A percentile compares a stretch with the other conserved stretches of the same genome.
Conservation (phyloP, 2,329 filamentous ascomycete genomes). For the Alternaria dauci region DNA sequence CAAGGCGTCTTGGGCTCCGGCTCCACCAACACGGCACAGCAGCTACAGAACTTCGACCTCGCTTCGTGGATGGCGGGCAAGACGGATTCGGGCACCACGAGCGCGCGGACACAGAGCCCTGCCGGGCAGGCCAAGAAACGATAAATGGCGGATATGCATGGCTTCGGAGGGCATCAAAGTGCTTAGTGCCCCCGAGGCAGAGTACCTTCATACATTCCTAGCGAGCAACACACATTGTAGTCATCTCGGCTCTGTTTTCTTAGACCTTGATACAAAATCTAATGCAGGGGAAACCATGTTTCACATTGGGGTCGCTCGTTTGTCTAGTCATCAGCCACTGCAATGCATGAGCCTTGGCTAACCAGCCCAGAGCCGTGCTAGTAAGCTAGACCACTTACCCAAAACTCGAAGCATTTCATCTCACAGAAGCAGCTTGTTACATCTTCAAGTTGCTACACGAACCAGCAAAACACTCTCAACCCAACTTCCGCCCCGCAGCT, state of each 20-base stretch:
- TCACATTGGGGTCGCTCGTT: background rate
- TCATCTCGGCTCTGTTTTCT: background rate
- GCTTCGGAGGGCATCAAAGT: background rate
- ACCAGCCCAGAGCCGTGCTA: background rate
- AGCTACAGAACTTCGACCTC: constrained; percentile 70
- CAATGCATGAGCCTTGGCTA: background rate
- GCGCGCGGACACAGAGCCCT: constrained; percentile 38
- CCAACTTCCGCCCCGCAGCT: constrained; percentile 8
- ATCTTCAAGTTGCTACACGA: background rate
- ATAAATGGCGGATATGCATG: constrained; percentile 10
- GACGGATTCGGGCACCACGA: constrained; percentile 35
- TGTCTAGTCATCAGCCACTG: background rate
- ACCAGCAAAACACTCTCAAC: background rate
- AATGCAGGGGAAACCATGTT: no score
- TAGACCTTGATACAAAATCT: no score
- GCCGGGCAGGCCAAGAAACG: constrained; percentile 38
- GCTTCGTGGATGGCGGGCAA: constrained; percentile 73
- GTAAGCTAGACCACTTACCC: background rate
- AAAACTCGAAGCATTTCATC: background rate
- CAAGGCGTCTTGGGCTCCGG: constrained; percentile 67
- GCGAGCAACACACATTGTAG: constrained; percentile 3
- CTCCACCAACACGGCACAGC: constrained; percentile 55
- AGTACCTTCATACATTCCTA: background rate
- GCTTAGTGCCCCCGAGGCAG: background rate
- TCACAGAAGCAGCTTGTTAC: background rate